Conservation (phyloP, 129 eudicot genomes). For the Logfia minima region DNA sequence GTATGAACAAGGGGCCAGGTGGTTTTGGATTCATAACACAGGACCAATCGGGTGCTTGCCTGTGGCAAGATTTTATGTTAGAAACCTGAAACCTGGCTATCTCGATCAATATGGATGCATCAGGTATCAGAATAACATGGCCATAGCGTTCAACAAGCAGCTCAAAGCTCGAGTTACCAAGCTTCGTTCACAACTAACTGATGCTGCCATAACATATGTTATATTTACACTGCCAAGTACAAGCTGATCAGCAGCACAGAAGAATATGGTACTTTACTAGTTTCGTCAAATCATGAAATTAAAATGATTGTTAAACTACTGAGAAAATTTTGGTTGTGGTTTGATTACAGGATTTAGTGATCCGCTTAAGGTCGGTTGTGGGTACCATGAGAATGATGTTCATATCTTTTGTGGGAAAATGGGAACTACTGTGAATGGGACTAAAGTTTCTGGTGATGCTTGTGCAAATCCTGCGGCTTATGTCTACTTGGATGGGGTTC, state of each 20-base stretch:
- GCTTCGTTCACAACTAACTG: slow-evolving; percentile 48
- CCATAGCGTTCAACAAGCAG: slow-evolving; percentile 51
- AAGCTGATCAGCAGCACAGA: slow-evolving; percentile 45
- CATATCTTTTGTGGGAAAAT: slow-evolving; percentile 52
- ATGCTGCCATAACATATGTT: slow-evolving; percentile 62
- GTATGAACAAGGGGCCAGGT: slow-evolving; percentile 62
- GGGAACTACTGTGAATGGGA: slow-evolving; percentile 42
- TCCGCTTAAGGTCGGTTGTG: slow-evolving; percentile 60
- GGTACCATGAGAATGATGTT: slow-evolving; percentile 35
- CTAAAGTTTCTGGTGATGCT: slow-evolving; percentile 40
- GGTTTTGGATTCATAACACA: slow-evolving; percentile 70
- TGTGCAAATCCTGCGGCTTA: slow-evolving; percentile 44
- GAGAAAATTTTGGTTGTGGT: neutral
- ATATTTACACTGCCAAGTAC: slow-evolving; percentile 60
- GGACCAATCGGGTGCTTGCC: slow-evolving; percentile 81
- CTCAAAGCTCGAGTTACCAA: slow-evolving; percentile 47
- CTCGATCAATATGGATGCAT: slow-evolving; percentile 59
- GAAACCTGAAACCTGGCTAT: slow-evolving; percentile 48
- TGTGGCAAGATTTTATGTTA: slow-evolving; percentile 23
- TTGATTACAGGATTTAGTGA: slow-evolving; percentile 53
- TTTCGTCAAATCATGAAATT: neutral
- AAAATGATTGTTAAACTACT: neutral
- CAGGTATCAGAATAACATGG: slow-evolving; percentile 49
- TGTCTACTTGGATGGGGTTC: slow-evolving; percentile 67
- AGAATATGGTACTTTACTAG: slow-evolving; percentile 35